A percentile compares a stretch with the other conserved stretches of the same genome.
Conservation (phyloP, 2,329 filamentous ascomycete species). For the Aplosporella prunicola region DNA sequence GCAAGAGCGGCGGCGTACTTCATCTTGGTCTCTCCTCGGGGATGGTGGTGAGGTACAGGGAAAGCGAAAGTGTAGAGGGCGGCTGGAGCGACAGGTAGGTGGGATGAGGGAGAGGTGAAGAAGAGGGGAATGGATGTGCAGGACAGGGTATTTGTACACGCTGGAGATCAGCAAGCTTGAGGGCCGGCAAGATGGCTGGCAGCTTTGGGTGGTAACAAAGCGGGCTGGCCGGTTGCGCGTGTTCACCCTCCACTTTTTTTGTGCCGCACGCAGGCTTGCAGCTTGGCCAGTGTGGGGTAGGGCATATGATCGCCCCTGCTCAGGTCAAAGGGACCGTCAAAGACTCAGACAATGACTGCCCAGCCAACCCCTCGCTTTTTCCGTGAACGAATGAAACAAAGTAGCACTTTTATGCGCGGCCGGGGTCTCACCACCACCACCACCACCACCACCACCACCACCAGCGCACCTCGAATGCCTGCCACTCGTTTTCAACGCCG, state of each 20-base stretch:
- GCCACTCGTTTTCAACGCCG: too few species aligned
- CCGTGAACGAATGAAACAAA: too few species aligned
- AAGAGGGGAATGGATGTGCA: constrained; percentile 3
- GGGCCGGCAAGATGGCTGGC: constrained; percentile 1
- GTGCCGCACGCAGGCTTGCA: constrained; percentile 7
- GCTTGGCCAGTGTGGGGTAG: constrained; percentile 4
- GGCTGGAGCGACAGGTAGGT: constrained; percentile 3
- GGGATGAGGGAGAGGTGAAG: neutral
- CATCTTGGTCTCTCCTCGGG: constrained; percentile 18
- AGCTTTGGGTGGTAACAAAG: neutral
- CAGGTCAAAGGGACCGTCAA: too few species aligned
- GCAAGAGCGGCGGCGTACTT: constrained; percentile 22
- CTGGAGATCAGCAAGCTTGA: neutral
- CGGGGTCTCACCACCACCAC: too few species aligned
- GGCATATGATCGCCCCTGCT: constrained; percentile 4
- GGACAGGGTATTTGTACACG: constrained; percentile 10
- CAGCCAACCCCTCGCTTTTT: too few species aligned
- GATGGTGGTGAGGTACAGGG: neutral
- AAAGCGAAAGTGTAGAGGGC: constrained; percentile 1
- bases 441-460: too few species aligned
- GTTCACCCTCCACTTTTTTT: constrained; percentile 3
- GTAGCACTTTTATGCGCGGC: too few species aligned
- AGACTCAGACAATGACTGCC: too few species aligned
- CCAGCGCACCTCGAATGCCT: too few species aligned
- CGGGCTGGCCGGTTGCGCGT: constrained; percentile 8